These are phyloP conservation scores for Candida morakotiae DNA, from an alignment of 805 yeast genomes.

Conservation along the genomic window DNA sequence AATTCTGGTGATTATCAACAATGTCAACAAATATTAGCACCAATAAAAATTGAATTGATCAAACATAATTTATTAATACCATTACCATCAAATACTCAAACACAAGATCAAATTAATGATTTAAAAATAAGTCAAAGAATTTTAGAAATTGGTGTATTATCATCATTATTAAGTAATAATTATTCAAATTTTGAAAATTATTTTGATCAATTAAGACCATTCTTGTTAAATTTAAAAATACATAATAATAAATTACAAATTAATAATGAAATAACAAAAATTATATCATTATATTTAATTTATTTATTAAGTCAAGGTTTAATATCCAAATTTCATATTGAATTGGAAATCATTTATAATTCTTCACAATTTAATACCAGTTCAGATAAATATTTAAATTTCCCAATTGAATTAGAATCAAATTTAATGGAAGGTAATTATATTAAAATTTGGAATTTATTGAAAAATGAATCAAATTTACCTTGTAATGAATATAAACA, in stretches of 20 bases:
- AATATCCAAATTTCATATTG: conserved; percentile 85
- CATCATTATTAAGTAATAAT: conserved; percentile 62
- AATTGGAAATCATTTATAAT: conserved; percentile 68
- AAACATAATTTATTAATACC: conserved; percentile 78
- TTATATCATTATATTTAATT: conserved; percentile 72
- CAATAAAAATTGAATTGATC: conserved; percentile 75
- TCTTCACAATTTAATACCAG: conserved; percentile 58
- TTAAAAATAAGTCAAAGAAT: conserved; percentile 75
- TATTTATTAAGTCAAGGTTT: conserved; percentile 78
- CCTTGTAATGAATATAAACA: conserved; percentile 73
- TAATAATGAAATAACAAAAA: conserved; percentile 47
- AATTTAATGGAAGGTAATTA: conserved; percentile 97
- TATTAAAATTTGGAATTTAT: conserved; percentile 81
- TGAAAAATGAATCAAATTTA: conserved; percentile 52
- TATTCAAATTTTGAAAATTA: conserved; percentile 67
- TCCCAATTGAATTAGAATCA: conserved; percentile 86
- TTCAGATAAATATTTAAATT: conserved; percentile 57
- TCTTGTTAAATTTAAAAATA: conserved; percentile 48
- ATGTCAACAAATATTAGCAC: conserved; percentile 60
- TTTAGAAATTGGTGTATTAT: conserved; percentile 83
- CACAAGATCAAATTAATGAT: conserved; percentile 52
- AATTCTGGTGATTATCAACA: conserved; percentile 55
- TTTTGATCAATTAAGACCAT: conserved; percentile 71
- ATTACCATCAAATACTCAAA: conserved; percentile 25
- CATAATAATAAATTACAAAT: conserved; percentile 46